Base-by-base conservation (phyloP, 2,329 filamentous ascomycete genomes). In the Penicillium hesseltinei region DNA sequence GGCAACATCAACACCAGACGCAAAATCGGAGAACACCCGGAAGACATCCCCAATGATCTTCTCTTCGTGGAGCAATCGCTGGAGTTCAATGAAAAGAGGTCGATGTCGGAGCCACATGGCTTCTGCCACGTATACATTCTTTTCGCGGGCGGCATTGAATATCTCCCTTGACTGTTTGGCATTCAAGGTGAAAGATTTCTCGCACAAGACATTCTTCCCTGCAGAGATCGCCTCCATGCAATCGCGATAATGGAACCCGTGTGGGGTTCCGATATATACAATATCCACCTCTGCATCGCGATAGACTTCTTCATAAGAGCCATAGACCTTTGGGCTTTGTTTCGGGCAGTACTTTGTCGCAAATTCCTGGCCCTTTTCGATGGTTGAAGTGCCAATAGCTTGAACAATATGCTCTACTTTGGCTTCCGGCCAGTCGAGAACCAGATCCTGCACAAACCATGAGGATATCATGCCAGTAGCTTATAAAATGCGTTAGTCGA, bases 71-170 rank as follows among this genome's bases (percentile, higher is more conserved):
- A 31, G 29, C 29, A 31, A 31, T 31, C 29, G 29, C 29, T 31
- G 29, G 29, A 31, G 29, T 31, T 31, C 29, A 0, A 31, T 31
- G 4, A 31, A 31, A 13, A 31, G 29, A 11, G 29, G 29, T 11
- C 29, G 29, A 31, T 31, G 29, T 31, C 29, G 29, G 10, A 31
- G 29, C 29, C 29, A 31, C 29, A 31, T 36, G 5, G 13, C 82
- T 68, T 85, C 83, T 11, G 84, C 72, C 6, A 83, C 66, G 2
- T 84, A 73, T 0, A 79, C 78, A 0, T 74, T 71, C 15, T 69
- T 67, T 9, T 71, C 65, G 3, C 52, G 45, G 1, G 75, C 73
- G 19, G 70, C 66, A 29, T 66, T 66, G 62, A 82, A 81, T 27
- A 84, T 71, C 2, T 68, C 59, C 29, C 66, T 69, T 7, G 80